Base-by-base conservation (phyloP, 331 rosid genomes). In the Erythrophleum ivorense region DNA sequence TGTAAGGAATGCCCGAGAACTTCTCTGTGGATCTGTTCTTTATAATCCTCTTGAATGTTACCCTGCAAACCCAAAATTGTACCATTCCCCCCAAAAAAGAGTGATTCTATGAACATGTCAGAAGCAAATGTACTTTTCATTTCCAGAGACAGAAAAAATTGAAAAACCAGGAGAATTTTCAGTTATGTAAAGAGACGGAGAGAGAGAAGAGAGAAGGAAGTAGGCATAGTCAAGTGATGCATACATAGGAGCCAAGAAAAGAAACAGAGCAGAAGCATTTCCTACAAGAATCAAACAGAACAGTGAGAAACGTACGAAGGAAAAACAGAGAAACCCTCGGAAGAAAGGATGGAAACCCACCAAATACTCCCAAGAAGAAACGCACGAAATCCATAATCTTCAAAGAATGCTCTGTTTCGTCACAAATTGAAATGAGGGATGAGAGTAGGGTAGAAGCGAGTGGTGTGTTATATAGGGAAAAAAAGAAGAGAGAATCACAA, bases 1-100 rank as follows among this genome's bases (percentile, higher is more conserved):
- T 92, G 64, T 96, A 96, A 13, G 98, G 98, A 85, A 96, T 60
- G 84, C 99, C 98, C 0, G 99, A 96, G 73, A 96, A 96, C 31
- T 86, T 79, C 86, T 93, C 97, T 21, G 97, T 94, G 43, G 87
- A 81, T 67, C 55, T 89, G 57, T 88, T 88, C 81, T 5, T 24
- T 53, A 93, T 5, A 52, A 96, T 86, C 76, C 99, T 91, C 92
- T 81, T 91, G 85, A 93, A 96, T 55, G 98, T 92, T 13, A 96
- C 90, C 78, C 99, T 96, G n/a, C 60, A n/a, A 72, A 45, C 3
- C 5, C 9, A 64, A 71, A 33, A 2, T 5, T 40, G 19, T 62
- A 33, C 33, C 9, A 6, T 31, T 63, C 33, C 31, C 45, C 2
- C 36, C 45, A 5, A 31, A 34, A 63, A 63, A 63, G 10, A 33